phyloP scores from a whole-genome alignment of 257 asterid species.

The Ilex aquifolium region DNA sequence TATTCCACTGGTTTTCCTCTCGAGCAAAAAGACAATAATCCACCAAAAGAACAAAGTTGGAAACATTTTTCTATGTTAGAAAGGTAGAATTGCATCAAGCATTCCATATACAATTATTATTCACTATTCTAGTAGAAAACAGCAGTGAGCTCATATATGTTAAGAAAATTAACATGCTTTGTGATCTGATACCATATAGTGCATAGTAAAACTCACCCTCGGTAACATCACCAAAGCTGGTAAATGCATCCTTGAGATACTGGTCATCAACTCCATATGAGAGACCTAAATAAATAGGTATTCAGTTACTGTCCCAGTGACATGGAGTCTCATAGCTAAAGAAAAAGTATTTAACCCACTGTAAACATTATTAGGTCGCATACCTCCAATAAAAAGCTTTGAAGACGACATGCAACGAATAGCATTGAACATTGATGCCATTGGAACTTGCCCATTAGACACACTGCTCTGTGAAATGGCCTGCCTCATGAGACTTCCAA shows the following conservation, averaged over 20 bases:
- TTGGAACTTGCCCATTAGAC: constrained; percentile 26
- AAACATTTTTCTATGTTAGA: background rate
- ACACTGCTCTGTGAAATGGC: constrained; percentile 27
- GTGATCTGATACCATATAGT: background rate
- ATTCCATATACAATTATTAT: background rate
- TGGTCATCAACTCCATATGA: constrained; percentile 61
- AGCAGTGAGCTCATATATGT: too few relatives aligned
- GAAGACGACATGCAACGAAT: constrained; percentile 65
- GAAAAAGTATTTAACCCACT: background rate
- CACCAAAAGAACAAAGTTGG: background rate
- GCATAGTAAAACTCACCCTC: too few relatives aligned
- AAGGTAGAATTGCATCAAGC: background rate
- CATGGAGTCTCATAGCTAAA: background rate
- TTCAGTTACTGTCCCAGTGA: background rate
- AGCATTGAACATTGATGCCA: constrained; percentile 47
- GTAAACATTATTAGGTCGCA: background rate
- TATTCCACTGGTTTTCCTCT: too few relatives aligned
- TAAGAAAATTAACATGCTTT: background rate
- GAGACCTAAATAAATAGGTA: constrained; percentile 42
- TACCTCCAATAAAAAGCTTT: constrained; percentile 73
- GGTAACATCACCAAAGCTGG: too few relatives aligned
- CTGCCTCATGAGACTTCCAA: constrained; percentile 53
- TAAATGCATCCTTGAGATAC: constrained; percentile 59
- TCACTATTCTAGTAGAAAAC: too few relatives aligned
- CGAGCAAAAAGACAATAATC: background rate